Conservation (phyloP, 2,329 filamentous ascomycete genomes). For the Davidsoniella neocaledoniae region DNA sequence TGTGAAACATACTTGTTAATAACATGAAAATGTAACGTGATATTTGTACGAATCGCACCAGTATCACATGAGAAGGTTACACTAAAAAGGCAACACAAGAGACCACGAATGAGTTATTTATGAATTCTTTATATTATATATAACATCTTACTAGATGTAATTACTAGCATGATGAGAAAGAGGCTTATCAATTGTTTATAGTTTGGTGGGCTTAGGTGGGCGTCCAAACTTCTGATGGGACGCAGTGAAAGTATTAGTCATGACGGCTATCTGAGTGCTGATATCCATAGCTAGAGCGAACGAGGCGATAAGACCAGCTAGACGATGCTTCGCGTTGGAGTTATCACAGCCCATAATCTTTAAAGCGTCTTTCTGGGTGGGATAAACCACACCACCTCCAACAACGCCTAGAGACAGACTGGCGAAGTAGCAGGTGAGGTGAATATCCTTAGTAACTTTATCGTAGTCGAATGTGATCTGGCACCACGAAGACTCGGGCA, state of each 20-base stretch:
- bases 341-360: constrained; percentile 8
- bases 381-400: neutral
- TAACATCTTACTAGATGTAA: no score
- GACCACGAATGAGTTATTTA: no score
- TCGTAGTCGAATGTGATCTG: neutral
- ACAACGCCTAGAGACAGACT: neutral
- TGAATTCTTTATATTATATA: no score
- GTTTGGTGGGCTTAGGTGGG: neutral
- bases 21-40: no score
- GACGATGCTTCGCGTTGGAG: neutral
- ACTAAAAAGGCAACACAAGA: no score
- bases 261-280: neutral
- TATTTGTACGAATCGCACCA: no score
- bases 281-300: constrained; percentile 5
- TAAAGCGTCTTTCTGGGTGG: neutral
- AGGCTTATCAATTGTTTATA: no score
- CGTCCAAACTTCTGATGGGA: constrained; percentile 1
- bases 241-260: neutral
- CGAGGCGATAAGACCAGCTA: constrained; percentile 1
- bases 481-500: constrained; percentile 1
- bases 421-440: neutral
- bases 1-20: constrained; percentile 21
- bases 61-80: no score
- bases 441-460: neutral
- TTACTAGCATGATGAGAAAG: no score